Base-by-base conservation (phyloP, 768 basidiomycete species). In the Auriscalpium vulgare region DNA sequence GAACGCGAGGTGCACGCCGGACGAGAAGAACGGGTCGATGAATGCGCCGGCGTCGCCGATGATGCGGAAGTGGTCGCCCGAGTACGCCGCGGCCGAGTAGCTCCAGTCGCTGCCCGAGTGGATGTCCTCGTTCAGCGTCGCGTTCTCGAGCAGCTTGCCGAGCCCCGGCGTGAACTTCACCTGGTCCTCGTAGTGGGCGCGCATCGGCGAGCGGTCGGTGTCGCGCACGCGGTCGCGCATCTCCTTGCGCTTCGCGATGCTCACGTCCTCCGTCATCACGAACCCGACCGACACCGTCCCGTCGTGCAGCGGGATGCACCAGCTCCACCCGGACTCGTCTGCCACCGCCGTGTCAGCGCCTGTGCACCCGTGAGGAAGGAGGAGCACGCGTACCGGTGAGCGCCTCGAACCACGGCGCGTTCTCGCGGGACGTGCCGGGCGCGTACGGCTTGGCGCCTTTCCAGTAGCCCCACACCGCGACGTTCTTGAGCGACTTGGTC, bases 401-500 rank as follows among this genome's bases (percentile, higher is more conserved):
- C 8, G 87, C 83, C 67, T 90, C 88, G 60, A 73, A 70, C 56
- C 64, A 73, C 10, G 71, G 68, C 14, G 72, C 69, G 50, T 68
- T 68, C 57, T 67, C 66, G 11, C 66, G 73, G 16, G 65, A 49
- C 7, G 67, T 65, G 16, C 67, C 68, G 16, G 56, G 38, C 4
- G 72, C 73, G 47, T 69, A 90, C 38, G 71, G 72, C 14, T 69
- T 74, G 1, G 76, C 76, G 19, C 75, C 74, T 40, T 66, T 72
- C 86, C 86, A 90, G 62, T 90, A 90, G 4, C 82, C 87, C 88
- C 88, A 90, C n/a, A 53, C 37, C 7, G 84, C 84, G 14, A 85
- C 72, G 60, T 87, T 87, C 61, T 78, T 81, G 49, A 87, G 61
- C 6, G 80, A 79, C 37, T 75, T 74, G 53, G 84, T 85, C 62